phyloP scores from a whole-genome alignment of 352 stramenopile species.

The Phytophthora cajani region DNA sequence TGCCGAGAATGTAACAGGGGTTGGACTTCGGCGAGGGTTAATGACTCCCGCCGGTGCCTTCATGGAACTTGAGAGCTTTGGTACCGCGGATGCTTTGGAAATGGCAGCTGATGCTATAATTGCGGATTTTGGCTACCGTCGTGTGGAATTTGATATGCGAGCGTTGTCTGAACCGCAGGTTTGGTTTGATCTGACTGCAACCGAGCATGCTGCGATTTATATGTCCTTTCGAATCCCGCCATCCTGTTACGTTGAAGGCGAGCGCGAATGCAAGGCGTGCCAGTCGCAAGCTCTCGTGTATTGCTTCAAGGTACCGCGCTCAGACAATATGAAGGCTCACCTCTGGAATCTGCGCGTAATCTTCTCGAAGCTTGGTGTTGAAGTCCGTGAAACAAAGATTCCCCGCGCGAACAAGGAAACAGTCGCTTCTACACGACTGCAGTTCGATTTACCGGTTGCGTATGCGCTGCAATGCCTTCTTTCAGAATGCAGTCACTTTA shows the following conservation, averaged over 20 bases:
- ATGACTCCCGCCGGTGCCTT: conserved; percentile 43
- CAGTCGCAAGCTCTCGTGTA: conserved; percentile 55
- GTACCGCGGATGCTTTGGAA: conserved; percentile 18
- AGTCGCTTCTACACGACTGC: background rate
- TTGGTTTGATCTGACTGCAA: conserved; percentile 52
- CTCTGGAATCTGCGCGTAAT: conserved; percentile 57
- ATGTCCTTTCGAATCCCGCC: conserved; percentile 48
- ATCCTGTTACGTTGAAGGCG: conserved; percentile 39
- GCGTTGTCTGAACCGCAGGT: conserved; percentile 48
- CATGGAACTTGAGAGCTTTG: conserved; percentile 36
- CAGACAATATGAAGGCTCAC: conserved; percentile 16
- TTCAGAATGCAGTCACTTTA: conserved; percentile 55
- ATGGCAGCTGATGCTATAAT: conserved; percentile 29
- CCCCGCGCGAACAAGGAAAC: conserved; percentile 11
- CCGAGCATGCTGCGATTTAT: conserved; percentile 30
- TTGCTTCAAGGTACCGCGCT: conserved; percentile 31
- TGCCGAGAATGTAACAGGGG: conserved; percentile 23
- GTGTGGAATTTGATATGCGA: conserved; percentile 55
- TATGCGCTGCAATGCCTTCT: conserved; percentile 64
- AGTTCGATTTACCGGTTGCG: conserved; percentile 40
- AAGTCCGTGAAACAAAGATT: conserved; percentile 59
- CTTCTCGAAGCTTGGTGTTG: conserved; percentile 53
- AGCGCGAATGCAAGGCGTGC: conserved; percentile 39
- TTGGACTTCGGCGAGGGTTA: conserved; percentile 40
- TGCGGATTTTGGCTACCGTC: conserved; percentile 20